Conservation (phyloP, 169 alveolate species). For the Prorocentrum cordatum region DNA sequence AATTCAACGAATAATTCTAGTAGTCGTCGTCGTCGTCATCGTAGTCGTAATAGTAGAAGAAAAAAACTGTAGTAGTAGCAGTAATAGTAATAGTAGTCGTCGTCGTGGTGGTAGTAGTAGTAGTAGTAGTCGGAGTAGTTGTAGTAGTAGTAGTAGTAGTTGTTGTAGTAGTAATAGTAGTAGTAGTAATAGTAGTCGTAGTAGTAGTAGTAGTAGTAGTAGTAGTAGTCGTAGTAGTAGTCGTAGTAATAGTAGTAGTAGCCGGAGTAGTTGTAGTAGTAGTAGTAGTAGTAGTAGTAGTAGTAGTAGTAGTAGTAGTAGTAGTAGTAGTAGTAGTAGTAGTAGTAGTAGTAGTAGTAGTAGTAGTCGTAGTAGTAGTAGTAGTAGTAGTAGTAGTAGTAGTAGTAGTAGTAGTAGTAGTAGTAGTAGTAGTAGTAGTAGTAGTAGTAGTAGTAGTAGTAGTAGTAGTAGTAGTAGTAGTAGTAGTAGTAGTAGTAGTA, state of each 20-base stretch:
- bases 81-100: too few species aligned
- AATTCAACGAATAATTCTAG: too few species aligned
- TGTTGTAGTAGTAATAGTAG: background rate
- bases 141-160: background rate
- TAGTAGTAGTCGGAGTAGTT: background rate
- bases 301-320: background rate
- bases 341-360: background rate
- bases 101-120: too few species aligned
- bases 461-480: background rate
- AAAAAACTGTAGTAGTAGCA: too few species aligned
- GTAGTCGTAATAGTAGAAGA: too few species aligned
- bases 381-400: too few species aligned
- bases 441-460: background rate
- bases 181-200: background rate
- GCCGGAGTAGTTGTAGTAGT: background rate
- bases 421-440: background rate
- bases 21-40: too few species aligned
- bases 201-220: background rate
- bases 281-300: background rate
- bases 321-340: background rate
- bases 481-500: too few species aligned
- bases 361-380: background rate
- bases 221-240: background rate
- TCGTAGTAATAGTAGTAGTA: background rate
- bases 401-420: background rate